Evolutionary conservation across 2,329 filamentous ascomycete species (phyloP), one percentile per base, ranked within the genome.

Genomic region (Raffaelea arxii): DNA sequence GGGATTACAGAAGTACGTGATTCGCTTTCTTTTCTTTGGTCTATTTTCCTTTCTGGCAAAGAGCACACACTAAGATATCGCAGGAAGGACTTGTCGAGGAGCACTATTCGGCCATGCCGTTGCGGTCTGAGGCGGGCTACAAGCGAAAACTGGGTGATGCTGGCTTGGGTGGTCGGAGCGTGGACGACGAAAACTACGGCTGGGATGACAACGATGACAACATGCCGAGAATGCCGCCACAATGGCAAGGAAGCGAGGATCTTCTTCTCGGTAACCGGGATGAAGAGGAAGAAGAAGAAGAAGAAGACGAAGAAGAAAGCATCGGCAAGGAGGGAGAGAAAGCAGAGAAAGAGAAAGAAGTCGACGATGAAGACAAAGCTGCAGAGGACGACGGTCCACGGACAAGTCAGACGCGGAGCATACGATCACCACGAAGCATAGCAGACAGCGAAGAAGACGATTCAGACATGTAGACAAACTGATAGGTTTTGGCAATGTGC

Each of bases 141-240:
- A 88, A 88, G 64, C 72, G 84, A 55, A 78, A 87, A 59, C 68
- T 84, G 45, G 68, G 67, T 27, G 74, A 82, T 39, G 74, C 79
- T 4, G 75, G 40, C 44, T 66, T 77, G 42, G 77, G 80, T 51
- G 82, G 77, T 51, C 78, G 81, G 38, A 75, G 72, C 38, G 75
- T n/a, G n/a, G n/a, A 74, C 25, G 70, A 83, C 49, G 82, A 86
- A 52, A 78, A 85, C 56, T 86, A 86, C 56, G 82, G 81, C 14
- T 88, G 83, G 83, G 75, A 74, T 35, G 77, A 84, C 44, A 75
- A 78, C 39, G 79, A 82, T 54, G 80, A 83, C 47, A 73, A 75
- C 46, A 65, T 80, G 55, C 77, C 78, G 11, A 66, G 65, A 4
- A 74, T 73, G 62, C 78, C 78, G n/a, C 77, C 77, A 9, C 78